Percentiles rank a stretch among this genome's conserved stretches.
Conservation (phyloP, 2,329 filamentous ascomycete species). For the Sporothrix pallida region DNA sequence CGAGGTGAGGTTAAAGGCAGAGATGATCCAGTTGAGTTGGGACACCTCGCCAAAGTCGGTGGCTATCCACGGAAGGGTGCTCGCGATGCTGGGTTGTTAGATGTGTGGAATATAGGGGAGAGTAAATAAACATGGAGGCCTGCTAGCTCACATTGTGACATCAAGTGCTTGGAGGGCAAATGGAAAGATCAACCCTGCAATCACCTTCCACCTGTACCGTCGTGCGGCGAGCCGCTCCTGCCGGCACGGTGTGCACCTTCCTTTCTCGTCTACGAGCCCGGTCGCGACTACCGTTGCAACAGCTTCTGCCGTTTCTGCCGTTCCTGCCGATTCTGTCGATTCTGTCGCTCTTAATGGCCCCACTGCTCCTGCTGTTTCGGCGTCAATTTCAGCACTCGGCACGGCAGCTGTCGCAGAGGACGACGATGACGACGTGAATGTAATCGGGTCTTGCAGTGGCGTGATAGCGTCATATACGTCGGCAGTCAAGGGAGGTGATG, state of each 20-base stretch:
- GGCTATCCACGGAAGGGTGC: constrained; percentile 66
- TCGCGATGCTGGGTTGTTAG: constrained; percentile 50
- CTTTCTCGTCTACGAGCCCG: background rate
- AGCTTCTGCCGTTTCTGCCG: too few species aligned
- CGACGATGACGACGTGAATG: background rate
- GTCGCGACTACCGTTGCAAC: background rate
- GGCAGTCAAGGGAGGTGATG: background rate
- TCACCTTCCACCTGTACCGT: constrained; percentile 63
- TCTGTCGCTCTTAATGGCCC: too few species aligned
- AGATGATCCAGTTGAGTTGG: constrained; percentile 72
- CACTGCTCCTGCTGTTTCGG: too few species aligned
- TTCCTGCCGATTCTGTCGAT: background rate
- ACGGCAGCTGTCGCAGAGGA: background rate
- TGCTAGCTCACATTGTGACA: constrained; percentile 56
- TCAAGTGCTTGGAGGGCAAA: constrained; percentile 68
- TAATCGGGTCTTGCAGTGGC: background rate
- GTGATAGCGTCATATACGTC: too few species aligned
- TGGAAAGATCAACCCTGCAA: constrained; percentile 63
- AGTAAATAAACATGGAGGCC: background rate
- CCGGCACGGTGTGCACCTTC: constrained; percentile 35
- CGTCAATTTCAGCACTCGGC: too few species aligned
- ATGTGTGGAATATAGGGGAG: background rate
- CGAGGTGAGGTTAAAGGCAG: constrained; percentile 69
- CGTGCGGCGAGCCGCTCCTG: constrained; percentile 45
- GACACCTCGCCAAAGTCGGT: constrained; percentile 65